Conservation (phyloP, 495 filamentous ascomycete genomes). For the Penicillium cataractarum region DNA sequence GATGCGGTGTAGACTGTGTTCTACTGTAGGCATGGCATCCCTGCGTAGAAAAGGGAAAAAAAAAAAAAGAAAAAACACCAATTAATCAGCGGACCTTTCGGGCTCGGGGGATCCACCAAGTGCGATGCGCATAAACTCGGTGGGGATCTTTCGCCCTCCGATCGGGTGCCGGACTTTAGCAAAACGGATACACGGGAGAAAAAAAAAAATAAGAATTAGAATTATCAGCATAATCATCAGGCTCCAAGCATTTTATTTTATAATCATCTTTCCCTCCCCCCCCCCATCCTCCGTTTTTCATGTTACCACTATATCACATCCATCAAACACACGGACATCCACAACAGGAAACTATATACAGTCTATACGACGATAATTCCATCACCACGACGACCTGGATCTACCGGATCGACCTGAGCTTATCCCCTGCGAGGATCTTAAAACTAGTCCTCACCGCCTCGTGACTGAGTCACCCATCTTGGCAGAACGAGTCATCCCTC, state of each 20-base stretch:
- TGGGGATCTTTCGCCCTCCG: conserved; percentile 17
- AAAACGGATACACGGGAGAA: conserved; percentile 11
- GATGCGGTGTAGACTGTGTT: conserved; percentile 7
- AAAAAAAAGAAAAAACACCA: not conserved
- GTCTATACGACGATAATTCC: not conserved
- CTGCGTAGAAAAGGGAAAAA: not conserved
- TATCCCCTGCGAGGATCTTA: conserved; percentile 7
- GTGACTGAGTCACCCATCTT: conserved; percentile 38
- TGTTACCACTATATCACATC: not conserved
- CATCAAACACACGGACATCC: no score
- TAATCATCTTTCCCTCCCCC: conserved; percentile 3
- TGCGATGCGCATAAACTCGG: conserved; percentile 11
- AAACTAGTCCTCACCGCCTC: conserved; percentile 33
- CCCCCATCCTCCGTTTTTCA: not conserved
- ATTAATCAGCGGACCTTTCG: conserved; percentile 13
- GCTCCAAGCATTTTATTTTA: conserved; percentile 10
- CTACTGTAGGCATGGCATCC: no score
- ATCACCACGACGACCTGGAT: conserved; percentile 2
- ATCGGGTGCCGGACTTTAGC: conserved; percentile 15
- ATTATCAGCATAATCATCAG: conserved; percentile 4
- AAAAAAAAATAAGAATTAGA: conserved; percentile 7
- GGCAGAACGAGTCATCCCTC: conserved; percentile 35
- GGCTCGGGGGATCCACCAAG: conserved; percentile 11
- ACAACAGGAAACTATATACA: no score
- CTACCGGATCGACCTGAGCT: conserved; percentile 2